phyloP scores from a whole-genome alignment of 2,329 filamentous ascomycete genomes.

The Diplodia intermedia region DNA sequence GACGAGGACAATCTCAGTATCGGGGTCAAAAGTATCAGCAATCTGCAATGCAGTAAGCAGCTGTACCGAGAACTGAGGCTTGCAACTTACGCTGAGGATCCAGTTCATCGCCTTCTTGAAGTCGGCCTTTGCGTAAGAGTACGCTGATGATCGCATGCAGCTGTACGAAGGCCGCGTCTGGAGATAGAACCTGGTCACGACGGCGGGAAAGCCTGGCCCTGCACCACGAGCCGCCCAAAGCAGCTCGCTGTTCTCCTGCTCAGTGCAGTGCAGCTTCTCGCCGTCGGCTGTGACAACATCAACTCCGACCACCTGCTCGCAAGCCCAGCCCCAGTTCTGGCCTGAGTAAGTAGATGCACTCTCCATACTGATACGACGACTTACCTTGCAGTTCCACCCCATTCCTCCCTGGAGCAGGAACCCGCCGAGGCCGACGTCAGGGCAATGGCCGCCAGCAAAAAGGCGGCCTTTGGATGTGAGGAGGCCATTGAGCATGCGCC shows the following conservation, averaged over 20 bases:
- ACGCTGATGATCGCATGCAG: slow-evolving; percentile 48
- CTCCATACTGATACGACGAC: slow-evolving; percentile 32
- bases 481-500: slow-evolving; percentile 52
- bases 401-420: slow-evolving; percentile 65
- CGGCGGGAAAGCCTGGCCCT: slow-evolving; percentile 60
- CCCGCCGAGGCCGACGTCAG: slow-evolving; percentile 64
- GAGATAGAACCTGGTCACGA: slow-evolving; percentile 61
- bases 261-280: slow-evolving; percentile 47
- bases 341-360: not conserved
- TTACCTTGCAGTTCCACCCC: slow-evolving; percentile 64
- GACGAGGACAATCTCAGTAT: slow-evolving; percentile 54
- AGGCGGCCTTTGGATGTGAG: slow-evolving; percentile 52
- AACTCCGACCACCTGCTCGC: slow-evolving; percentile 54
- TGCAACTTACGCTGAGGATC: slow-evolving; percentile 51
- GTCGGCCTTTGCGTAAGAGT: slow-evolving; percentile 56
- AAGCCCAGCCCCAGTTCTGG: slow-evolving; percentile 64
- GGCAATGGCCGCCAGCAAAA: slow-evolving; percentile 63
- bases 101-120: slow-evolving; percentile 58
- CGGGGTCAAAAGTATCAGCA: slow-evolving; percentile 45
- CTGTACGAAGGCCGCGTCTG: slow-evolving; percentile 42
- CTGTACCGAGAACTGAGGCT: not conserved
- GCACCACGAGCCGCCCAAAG: slow-evolving; percentile 60
- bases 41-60: slow-evolving; percentile 33
- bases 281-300: slow-evolving; percentile 59
- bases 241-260: slow-evolving; percentile 53